Percentiles rank a stretch among this genome's conserved stretches.
Conservation (phyloP, 371 early-diverging fungal genomes). For the Aphelidium insulamus region DNA sequence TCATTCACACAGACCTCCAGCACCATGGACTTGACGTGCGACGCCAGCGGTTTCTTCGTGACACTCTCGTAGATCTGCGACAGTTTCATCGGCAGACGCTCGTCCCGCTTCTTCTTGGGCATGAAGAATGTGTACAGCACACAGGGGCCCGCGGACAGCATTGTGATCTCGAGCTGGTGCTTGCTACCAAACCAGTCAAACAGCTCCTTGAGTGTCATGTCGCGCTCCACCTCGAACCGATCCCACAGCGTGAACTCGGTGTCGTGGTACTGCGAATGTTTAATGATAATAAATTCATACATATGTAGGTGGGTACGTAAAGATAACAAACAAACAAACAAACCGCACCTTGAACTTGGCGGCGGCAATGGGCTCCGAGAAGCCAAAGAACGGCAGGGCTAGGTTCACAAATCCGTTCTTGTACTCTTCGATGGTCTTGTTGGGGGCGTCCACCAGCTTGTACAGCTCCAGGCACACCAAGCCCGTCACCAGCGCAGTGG, state of each 20-base stretch:
- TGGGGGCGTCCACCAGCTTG: slow-evolving; percentile 43
- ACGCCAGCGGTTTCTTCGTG: slow-evolving; percentile 68
- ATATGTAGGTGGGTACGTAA: background rate
- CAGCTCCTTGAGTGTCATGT: slow-evolving; percentile 74
- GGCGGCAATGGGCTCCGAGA: slow-evolving; percentile 93
- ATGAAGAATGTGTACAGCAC: slow-evolving; percentile 87
- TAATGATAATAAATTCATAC: slow-evolving; percentile 1
- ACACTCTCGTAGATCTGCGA: slow-evolving; percentile 53
- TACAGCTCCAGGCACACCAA: slow-evolving; percentile 94
- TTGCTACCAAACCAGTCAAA: slow-evolving; percentile 60
- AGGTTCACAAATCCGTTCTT: slow-evolving; percentile 98
- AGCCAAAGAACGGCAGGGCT: slow-evolving; percentile 97
- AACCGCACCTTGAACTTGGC: slow-evolving; percentile 31
- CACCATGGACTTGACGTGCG: slow-evolving; percentile 56
- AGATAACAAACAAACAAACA: background rate
- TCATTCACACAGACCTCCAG: slow-evolving; percentile 77
- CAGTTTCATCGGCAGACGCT: slow-evolving; percentile 44
- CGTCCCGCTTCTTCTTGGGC: slow-evolving; percentile 62
- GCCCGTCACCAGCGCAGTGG: slow-evolving; percentile 97
- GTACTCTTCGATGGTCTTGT: slow-evolving; percentile 70
- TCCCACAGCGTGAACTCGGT: slow-evolving; percentile 89
- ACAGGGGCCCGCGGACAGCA: slow-evolving; percentile 79
- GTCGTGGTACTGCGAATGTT: slow-evolving; percentile 44
- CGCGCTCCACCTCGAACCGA: slow-evolving; percentile 68
- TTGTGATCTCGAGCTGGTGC: slow-evolving; percentile 74